These are phyloP conservation scores for Scortechinia acanthostroma DNA, from an alignment of 2,329 filamentous ascomycete species.

Conservation along the genomic window DNA sequence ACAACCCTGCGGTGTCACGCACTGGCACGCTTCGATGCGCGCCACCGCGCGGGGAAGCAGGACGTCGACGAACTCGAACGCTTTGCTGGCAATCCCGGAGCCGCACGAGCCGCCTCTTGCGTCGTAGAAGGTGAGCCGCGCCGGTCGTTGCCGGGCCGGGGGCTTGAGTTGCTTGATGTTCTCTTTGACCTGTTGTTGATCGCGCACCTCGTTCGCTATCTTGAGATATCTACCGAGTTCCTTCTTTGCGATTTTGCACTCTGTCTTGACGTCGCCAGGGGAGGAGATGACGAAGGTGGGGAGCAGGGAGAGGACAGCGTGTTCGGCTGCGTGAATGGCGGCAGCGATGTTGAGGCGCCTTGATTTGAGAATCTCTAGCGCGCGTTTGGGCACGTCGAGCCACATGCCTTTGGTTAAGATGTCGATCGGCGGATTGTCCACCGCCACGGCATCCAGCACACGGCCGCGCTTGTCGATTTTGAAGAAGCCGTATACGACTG, in stretches of 20 bases:
- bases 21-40: slow-evolving; percentile 71
- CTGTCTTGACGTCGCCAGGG: slow-evolving; percentile 85
- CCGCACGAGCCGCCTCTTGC: slow-evolving; percentile 81
- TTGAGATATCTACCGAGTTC: slow-evolving; percentile 62
- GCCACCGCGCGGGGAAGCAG: slow-evolving; percentile 70
- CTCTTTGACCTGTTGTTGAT: neutral
- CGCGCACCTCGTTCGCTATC: neutral
- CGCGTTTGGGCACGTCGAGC: slow-evolving; percentile 78
- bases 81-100: slow-evolving; percentile 81
- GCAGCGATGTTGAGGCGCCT: slow-evolving; percentile 74
- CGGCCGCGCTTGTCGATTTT: slow-evolving; percentile 82
- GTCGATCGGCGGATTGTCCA: slow-evolving; percentile 87
- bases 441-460: slow-evolving; percentile 83
- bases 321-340: slow-evolving; percentile 89
- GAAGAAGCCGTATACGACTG: slow-evolving; percentile 93
- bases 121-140: slow-evolving; percentile 87
- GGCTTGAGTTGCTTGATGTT: slow-evolving; percentile 35
- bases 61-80: slow-evolving; percentile 83
- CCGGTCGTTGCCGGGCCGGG: slow-evolving; percentile 66
- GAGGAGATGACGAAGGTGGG: slow-evolving; percentile 85
- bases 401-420: slow-evolving; percentile 85
- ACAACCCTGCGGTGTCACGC: slow-evolving; percentile 62
- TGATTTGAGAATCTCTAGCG: slow-evolving; percentile 71
- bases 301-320: slow-evolving; percentile 78
- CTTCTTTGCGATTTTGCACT: slow-evolving; percentile 84